Conservation (phyloP, 768 basidiomycete genomes). For the Leccinum olivaceopallidum region DNA sequence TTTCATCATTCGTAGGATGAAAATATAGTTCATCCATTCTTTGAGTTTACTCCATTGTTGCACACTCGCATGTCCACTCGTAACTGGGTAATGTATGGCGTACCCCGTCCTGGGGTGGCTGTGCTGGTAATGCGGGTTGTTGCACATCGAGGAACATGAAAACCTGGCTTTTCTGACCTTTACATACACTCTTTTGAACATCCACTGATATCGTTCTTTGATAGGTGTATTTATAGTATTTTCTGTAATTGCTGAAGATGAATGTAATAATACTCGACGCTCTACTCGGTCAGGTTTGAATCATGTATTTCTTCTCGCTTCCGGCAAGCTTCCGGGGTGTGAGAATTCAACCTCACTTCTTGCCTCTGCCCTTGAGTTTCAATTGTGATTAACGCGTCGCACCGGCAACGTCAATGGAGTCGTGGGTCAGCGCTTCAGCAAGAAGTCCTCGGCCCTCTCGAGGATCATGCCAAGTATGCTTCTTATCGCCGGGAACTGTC, state of each 20-base stretch:
- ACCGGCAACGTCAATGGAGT: too few species aligned
- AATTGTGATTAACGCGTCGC: too few species aligned
- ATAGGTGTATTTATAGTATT: slow-evolving; percentile 5
- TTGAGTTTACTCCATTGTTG: slow-evolving; percentile 52
- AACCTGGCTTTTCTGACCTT: slow-evolving; percentile 64
- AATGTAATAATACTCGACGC: background rate
- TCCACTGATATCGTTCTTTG: slow-evolving; percentile 9
- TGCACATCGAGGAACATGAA: slow-evolving; percentile 48
- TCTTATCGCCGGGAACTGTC: too few species aligned
- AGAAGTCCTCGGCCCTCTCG: too few species aligned
- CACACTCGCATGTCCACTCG: slow-evolving; percentile 38
- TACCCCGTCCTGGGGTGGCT: slow-evolving; percentile 51
- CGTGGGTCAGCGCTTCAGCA: too few species aligned
- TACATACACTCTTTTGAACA: background rate
- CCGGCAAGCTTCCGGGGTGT: too few species aligned
- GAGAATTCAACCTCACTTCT: too few species aligned
- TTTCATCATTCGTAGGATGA: slow-evolving; percentile 45
- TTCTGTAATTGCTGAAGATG: slow-evolving; percentile 2
- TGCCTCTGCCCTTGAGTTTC: too few species aligned
- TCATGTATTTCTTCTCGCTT: too few species aligned
- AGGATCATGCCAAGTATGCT: too few species aligned
- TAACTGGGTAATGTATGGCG: slow-evolving; percentile 36
- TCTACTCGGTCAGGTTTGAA: too few species aligned
- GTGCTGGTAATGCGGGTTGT: slow-evolving; percentile 37
- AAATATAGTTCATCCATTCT: slow-evolving; percentile 85